Evolutionary conservation across 2,329 filamentous ascomycete species (phyloP).

Genomic region (Colletotrichum shisoi): DNA sequence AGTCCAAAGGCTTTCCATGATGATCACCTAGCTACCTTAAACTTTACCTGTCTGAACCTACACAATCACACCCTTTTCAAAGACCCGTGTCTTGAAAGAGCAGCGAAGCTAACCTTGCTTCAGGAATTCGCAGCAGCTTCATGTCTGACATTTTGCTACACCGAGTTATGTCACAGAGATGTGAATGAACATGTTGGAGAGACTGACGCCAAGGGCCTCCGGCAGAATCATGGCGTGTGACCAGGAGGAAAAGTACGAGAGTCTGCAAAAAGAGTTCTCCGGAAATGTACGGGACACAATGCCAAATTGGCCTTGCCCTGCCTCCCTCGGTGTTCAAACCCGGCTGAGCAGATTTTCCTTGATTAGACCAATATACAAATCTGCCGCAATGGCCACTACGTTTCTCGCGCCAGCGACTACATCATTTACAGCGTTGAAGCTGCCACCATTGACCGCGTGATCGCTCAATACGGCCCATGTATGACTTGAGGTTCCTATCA

Average conservation of each 20-base stretch:
- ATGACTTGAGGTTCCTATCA: slow-evolving; percentile 49
- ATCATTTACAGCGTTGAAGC: slow-evolving; percentile 99
- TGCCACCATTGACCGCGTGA: slow-evolving; percentile 85
- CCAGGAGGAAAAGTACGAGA: slow-evolving; percentile 85
- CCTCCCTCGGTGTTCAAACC: slow-evolving; percentile 23
- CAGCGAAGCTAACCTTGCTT: slow-evolving; percentile 38
- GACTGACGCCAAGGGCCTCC: slow-evolving; percentile 30
- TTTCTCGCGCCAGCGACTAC: slow-evolving; percentile 95
- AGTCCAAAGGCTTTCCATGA: slow-evolving; percentile 81
- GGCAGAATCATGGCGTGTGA: slow-evolving; percentile 93
- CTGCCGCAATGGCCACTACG: slow-evolving; percentile 90
- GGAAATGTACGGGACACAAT: slow-evolving; percentile 74
- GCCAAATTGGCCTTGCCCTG: slow-evolving; percentile 9
- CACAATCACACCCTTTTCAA: slow-evolving; percentile 39
- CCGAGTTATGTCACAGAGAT: background rate
- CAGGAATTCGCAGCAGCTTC: slow-evolving; percentile 45
- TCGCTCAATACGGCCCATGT: slow-evolving; percentile 91
- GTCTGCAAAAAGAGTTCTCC: slow-evolving; percentile 80
- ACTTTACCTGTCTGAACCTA: slow-evolving; percentile 79
- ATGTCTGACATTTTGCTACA: slow-evolving; percentile 40
- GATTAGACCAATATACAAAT: slow-evolving; percentile 80
- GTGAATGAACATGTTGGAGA: background rate
- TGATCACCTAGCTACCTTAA: slow-evolving; percentile 99
- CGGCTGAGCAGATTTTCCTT: slow-evolving; percentile 38
- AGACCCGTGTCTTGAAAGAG: slow-evolving; percentile 30